Evolutionary conservation across 257 asterid genomes (phyloP).

Genomic region (Nicotiana benthamiana): DNA sequence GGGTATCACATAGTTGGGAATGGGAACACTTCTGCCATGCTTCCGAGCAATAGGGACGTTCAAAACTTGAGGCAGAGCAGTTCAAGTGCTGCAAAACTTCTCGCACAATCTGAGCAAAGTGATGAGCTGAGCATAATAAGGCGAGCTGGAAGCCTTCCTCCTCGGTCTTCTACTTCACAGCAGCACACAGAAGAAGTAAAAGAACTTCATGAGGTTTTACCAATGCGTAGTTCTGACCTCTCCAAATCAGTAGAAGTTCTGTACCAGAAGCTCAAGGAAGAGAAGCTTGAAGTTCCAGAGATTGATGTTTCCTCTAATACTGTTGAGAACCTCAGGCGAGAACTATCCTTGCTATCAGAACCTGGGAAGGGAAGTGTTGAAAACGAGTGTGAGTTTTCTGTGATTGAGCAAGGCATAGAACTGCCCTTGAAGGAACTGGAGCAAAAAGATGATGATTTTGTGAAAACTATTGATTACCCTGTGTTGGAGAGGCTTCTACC

Average conservation of each 20-base stretch:
- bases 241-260: conserved; percentile 60
- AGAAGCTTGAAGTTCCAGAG: conserved; percentile 25
- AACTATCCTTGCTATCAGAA: conserved; percentile 17
- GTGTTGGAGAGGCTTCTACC: conserved; percentile 5
- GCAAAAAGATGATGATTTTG: conserved; percentile 13
- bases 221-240: conserved; percentile 37
- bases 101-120: conserved; percentile 24
- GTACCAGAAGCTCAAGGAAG: conserved; percentile 65
- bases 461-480: conserved; percentile 6
- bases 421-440: conserved; percentile 16
- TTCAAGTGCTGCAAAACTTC: conserved; percentile 19
- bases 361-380: conserved; percentile 29
- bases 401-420: conserved; percentile 29
- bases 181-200: conserved; percentile 49
- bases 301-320: conserved; percentile 26
- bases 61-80: conserved; percentile 25
- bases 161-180: conserved; percentile 30
- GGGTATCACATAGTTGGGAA: conserved; percentile 53
- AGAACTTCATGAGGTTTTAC: conserved; percentile 83
- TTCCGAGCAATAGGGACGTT: conserved; percentile 19
- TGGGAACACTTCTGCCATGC: conserved; percentile 15
- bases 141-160: conserved; percentile 60
- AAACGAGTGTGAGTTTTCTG: conserved; percentile 35
- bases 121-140: conserved; percentile 26
- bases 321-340: conserved; percentile 21